Conservation (phyloP, 1,284 basidiomycete genomes). For the Ganoderma multipileum region DNA sequence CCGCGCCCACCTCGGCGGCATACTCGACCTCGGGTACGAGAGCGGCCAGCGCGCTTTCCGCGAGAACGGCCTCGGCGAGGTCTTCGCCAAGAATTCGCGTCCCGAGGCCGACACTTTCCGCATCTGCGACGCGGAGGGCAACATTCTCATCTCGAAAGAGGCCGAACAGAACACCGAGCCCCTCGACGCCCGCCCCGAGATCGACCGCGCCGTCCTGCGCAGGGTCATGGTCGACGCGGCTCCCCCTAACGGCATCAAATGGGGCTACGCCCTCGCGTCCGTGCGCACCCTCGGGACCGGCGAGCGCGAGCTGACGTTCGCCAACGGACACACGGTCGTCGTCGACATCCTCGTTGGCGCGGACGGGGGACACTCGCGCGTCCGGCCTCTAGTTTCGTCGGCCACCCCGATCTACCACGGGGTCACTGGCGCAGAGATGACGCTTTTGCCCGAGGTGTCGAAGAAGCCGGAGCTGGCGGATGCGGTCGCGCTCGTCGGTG, state of each 20-base stretch:
- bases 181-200: constrained; percentile 20
- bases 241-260: constrained; percentile 16
- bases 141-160: background rate
- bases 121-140: constrained; percentile 14
- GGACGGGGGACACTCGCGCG: constrained; percentile 52
- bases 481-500: constrained; percentile 18
- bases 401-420: constrained; percentile 17
- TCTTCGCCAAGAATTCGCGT: constrained; percentile 14
- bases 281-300: constrained; percentile 5
- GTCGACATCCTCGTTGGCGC: constrained; percentile 48
- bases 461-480: constrained; percentile 12
- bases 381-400: constrained; percentile 41
- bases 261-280: constrained; percentile 18
- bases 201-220: constrained; percentile 26
- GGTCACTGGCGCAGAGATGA: constrained; percentile 18
- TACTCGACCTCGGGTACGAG: constrained; percentile 24
- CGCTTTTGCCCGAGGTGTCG: constrained; percentile 9
- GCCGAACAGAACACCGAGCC: background rate
- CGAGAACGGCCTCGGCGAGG: constrained; percentile 26
- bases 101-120: constrained; percentile 18
- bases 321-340: constrained; percentile 10
- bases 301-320: constrained; percentile 21
- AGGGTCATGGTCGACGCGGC: constrained; percentile 20
- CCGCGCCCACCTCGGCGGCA: constrained; percentile 25
- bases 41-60: constrained; percentile 24